phyloP scores from a whole-genome alignment of 2,329 filamentous ascomycete genomes.

The Rhinocladiella similis region DNA sequence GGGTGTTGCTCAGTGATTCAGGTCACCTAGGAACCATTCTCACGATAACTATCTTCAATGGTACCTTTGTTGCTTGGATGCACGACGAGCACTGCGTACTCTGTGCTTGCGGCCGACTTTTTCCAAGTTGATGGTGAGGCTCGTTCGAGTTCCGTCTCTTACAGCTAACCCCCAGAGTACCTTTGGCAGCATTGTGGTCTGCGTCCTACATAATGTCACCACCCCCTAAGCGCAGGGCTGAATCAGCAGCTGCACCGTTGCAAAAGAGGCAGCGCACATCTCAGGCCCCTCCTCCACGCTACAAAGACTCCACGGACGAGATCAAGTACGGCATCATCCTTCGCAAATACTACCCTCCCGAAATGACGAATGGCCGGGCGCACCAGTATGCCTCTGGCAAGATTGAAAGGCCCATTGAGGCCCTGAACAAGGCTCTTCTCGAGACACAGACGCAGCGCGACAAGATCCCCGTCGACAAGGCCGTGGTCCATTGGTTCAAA shows the following conservation, averaged over 20 bases:
- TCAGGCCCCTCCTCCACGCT: not conserved
- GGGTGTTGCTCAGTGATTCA: no score
- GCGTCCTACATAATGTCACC: not conserved
- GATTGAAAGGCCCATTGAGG: slow-evolving; percentile 71
- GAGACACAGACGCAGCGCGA: slow-evolving; percentile 60
- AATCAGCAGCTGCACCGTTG: not conserved
- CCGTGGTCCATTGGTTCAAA: slow-evolving; percentile 90
- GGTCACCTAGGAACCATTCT: no score
- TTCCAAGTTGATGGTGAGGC: no score
- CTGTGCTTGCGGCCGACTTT: no score
- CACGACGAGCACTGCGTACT: no score
- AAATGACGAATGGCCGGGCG: slow-evolving; percentile 81
- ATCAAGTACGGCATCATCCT: slow-evolving; percentile 64
- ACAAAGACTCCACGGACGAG: slow-evolving; percentile 26
- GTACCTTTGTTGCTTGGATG: no score
- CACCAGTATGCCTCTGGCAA: slow-evolving; percentile 69
- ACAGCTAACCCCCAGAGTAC: not conserved
- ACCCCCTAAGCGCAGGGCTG: slow-evolving; percentile 15
- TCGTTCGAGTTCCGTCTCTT: no score
- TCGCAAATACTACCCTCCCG: slow-evolving; percentile 76
- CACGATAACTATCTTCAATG: no score
- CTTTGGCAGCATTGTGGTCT: not conserved
- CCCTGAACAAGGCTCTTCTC: slow-evolving; percentile 60
- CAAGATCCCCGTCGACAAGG: slow-evolving; percentile 54
- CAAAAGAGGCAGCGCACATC: slow-evolving; percentile 5